phyloP scores from a whole-genome alignment of 1,284 basidiomycete genomes.

The Vanrija sp. region DNA sequence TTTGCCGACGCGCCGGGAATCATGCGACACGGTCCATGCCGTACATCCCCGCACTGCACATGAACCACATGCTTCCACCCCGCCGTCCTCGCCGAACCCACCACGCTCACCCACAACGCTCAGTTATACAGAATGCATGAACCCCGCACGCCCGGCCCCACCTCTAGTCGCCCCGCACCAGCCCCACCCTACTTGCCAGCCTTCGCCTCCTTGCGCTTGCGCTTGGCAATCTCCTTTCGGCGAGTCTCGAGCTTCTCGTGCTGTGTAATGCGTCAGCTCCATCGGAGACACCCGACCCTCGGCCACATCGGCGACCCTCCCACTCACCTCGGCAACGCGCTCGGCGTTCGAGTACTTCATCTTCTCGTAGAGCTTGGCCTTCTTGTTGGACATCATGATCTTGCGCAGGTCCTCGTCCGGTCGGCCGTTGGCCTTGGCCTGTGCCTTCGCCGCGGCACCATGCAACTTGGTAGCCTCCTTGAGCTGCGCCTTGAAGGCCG shows the following conservation, averaged over 20 bases:
- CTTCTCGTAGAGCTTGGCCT: slow-evolving; percentile 91
- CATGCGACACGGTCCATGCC: too few relatives aligned
- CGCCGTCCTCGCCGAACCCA: too few relatives aligned
- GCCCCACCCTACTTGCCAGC: slow-evolving; percentile 3
- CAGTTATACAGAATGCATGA: slow-evolving; percentile 10
- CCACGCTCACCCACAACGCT: too few relatives aligned
- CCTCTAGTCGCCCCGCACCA: neutral
- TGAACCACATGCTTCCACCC: too few relatives aligned
- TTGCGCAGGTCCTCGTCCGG: slow-evolving; percentile 88
- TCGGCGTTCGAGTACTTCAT: slow-evolving; percentile 86
- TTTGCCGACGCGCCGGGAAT: neutral
- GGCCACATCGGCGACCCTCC: neutral
- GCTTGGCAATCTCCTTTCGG: slow-evolving; percentile 59
- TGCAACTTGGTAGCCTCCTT: slow-evolving; percentile 61
- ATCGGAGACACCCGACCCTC: neutral
- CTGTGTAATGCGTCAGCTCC: slow-evolving; percentile 48
- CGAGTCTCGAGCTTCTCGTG: slow-evolving; percentile 59
- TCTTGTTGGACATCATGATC: slow-evolving; percentile 98
- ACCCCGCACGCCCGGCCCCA: neutral
- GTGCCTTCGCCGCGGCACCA: slow-evolving; percentile 23
- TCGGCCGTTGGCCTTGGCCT: slow-evolving; percentile 33
- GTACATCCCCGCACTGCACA: too few relatives aligned
- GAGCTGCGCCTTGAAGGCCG: slow-evolving; percentile 75
- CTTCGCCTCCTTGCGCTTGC: slow-evolving; percentile 52
- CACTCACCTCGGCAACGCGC: slow-evolving; percentile 71